These are phyloP conservation scores for Paecilomyces sp. DNA, from an alignment of 2,329 filamentous ascomycete genomes.

Conservation along the genomic window DNA sequence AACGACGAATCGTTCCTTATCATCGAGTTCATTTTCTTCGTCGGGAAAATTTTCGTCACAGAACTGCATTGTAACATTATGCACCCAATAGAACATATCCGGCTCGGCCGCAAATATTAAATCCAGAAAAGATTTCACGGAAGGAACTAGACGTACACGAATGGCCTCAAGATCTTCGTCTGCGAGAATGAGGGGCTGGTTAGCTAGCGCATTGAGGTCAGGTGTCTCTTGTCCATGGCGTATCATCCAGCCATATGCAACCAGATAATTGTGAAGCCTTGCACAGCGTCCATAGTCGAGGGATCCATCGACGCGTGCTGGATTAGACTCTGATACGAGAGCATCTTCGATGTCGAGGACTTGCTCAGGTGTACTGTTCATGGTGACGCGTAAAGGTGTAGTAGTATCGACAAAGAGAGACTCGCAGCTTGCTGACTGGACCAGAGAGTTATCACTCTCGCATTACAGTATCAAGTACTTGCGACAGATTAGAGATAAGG, in stretches of 20 bases:
- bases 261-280: background rate
- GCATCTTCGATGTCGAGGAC: conserved; percentile 2
- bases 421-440: too few relatives aligned
- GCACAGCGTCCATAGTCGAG: background rate
- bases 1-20: conserved; percentile 8
- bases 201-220: background rate
- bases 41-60: conserved; percentile 3
- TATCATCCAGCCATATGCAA: background rate
- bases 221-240: background rate
- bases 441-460: too few relatives aligned
- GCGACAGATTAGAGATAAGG: too few relatives aligned
- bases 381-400: background rate
- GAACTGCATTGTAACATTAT: background rate
- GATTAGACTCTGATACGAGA: conserved; percentile 1
- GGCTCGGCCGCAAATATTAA: conserved; percentile 3
- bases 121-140: conserved; percentile 9
- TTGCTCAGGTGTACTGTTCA: background rate
- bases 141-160: background rate
- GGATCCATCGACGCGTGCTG: background rate
- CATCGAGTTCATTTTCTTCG: conserved; percentile 4
- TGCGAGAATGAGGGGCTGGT: background rate
- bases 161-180: background rate
- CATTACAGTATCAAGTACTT: too few relatives aligned
- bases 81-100: conserved; percentile 8
- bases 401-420: too few relatives aligned